These are phyloP conservation scores for Diplodia scrobiculata DNA, from an alignment of 2,329 filamentous ascomycete species.

Conservation along the genomic window DNA sequence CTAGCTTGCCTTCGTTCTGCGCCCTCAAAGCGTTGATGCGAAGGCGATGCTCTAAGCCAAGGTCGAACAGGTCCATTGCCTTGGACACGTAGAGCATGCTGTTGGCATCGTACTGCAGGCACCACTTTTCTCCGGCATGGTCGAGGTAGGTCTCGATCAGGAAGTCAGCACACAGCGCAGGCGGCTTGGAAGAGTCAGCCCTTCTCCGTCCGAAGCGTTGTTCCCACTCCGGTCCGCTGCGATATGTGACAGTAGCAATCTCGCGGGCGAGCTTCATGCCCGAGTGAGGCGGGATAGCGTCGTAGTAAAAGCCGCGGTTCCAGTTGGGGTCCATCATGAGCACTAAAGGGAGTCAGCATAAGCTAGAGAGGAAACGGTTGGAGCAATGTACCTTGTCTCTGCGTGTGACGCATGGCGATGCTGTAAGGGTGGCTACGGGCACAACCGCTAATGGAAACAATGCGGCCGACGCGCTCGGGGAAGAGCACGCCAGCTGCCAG, in stretches of 20 bases:
- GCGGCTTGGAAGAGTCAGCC: slow-evolving; percentile 81
- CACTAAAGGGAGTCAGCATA: slow-evolving; percentile 52
- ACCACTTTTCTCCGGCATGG: slow-evolving; percentile 98
- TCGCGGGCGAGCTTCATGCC: slow-evolving; percentile 98
- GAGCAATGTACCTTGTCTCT: slow-evolving; percentile 66
- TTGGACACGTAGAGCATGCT: slow-evolving; percentile 95
- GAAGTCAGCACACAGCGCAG: slow-evolving; percentile 95
- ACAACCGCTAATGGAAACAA: slow-evolving; percentile 90
- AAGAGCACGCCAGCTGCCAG: slow-evolving; percentile 84
- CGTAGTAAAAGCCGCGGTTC: slow-evolving; percentile 88
- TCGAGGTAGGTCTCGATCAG: slow-evolving; percentile 97
- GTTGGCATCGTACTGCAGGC: slow-evolving; percentile 93
- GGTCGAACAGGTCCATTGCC: slow-evolving; percentile 97
- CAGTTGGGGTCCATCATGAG: slow-evolving; percentile 99
- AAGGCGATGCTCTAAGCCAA: slow-evolving; percentile 71
- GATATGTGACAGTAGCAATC: slow-evolving; percentile 96
- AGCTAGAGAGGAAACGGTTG: background rate
- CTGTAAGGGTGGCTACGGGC: slow-evolving; percentile 95
- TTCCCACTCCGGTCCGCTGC: slow-evolving; percentile 97
- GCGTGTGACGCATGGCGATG: slow-evolving; percentile 97
- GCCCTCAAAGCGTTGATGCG: slow-evolving; percentile 64
- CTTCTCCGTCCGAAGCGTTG: slow-evolving; percentile 85
- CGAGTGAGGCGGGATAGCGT: slow-evolving; percentile 81
- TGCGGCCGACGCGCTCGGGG: slow-evolving; percentile 74
- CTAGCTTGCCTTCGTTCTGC: slow-evolving; percentile 61